Conservation (phyloP, 2,329 filamentous ascomycete species). For the Stagonosporopsis rhizophila region DNA sequence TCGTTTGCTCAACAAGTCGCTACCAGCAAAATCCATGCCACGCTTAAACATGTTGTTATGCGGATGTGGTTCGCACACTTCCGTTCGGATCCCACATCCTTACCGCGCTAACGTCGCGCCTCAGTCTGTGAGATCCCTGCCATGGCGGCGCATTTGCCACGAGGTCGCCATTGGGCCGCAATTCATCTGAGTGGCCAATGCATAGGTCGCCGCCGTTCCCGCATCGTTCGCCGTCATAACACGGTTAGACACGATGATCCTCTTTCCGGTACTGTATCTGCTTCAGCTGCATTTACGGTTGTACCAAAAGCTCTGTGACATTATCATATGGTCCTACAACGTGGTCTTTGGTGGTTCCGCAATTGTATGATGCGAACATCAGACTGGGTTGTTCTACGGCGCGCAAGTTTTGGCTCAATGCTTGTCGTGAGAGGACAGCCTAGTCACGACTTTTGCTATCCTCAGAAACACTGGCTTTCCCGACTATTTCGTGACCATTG, state of each 20-base stretch:
- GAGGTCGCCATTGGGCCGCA: neutral
- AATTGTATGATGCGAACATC: neutral
- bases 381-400: neutral
- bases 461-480: too few relatives aligned
- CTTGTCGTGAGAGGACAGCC: neutral
- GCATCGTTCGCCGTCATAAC: neutral
- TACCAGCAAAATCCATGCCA: neutral
- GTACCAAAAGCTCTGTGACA: too few relatives aligned
- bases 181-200: slow-evolving; percentile 2
- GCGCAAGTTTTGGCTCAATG: neutral
- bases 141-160: neutral
- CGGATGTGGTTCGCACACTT: neutral
- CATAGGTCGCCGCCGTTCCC: slow-evolving; percentile 1
- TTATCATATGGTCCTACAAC: neutral
- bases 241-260: neutral
- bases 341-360: neutral
- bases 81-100: too few relatives aligned
- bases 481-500: too few relatives aligned
- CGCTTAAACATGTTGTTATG: neutral
- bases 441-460: neutral
- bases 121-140: neutral
- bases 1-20: neutral
- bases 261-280: neutral
- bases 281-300: neutral
- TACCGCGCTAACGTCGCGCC: slow-evolving; percentile 10